Percentiles rank a stretch among this genome's conserved stretches.
These are phyloP conservation scores for Candida anglica DNA, from an alignment of 805 yeast genomes.

Conservation along the genomic window DNA sequence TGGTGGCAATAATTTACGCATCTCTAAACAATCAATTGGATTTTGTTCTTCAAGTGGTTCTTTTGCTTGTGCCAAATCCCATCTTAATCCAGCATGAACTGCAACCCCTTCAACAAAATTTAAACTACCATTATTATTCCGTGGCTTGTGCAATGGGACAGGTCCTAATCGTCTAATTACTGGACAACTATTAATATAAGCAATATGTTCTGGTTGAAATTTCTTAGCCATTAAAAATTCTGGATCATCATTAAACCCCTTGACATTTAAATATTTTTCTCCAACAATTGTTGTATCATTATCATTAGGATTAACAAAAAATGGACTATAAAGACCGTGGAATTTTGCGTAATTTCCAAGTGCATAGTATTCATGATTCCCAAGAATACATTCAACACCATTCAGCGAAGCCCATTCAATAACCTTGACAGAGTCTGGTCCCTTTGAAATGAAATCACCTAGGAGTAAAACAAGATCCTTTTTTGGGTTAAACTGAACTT, in stretches of 20 bases:
- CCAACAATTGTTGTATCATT: constrained; percentile 7
- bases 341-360: constrained; percentile 59
- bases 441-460: constrained; percentile 87
- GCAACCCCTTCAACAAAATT: constrained; percentile 44
- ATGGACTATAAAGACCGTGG: constrained; percentile 45
- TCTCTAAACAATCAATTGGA: constrained; percentile 60
- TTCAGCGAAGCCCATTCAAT: constrained; percentile 58
- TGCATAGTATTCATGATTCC: constrained; percentile 82
- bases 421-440: constrained; percentile 69
- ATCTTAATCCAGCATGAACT: constrained; percentile 79
- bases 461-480: constrained; percentile 62
- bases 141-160: constrained; percentile 41
- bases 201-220: constrained; percentile 57
- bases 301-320: constrained; percentile 12
- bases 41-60: constrained; percentile 49
- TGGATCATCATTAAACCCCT: constrained; percentile 27
- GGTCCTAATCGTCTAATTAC: constrained; percentile 60
- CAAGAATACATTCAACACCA: constrained; percentile 70
- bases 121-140: constrained; percentile 19
- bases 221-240: constrained; percentile 46
- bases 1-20: constrained; percentile 68
- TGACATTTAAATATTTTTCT: not conserved
- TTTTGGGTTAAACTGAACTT: constrained; percentile 41
- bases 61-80: constrained; percentile 45
- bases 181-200: constrained; percentile 59